Percentiles rank a stretch among this genome's conserved stretches.
phyloP scores from a whole-genome alignment of 208 protist species.

The Leishmania guyanensis region DNA sequence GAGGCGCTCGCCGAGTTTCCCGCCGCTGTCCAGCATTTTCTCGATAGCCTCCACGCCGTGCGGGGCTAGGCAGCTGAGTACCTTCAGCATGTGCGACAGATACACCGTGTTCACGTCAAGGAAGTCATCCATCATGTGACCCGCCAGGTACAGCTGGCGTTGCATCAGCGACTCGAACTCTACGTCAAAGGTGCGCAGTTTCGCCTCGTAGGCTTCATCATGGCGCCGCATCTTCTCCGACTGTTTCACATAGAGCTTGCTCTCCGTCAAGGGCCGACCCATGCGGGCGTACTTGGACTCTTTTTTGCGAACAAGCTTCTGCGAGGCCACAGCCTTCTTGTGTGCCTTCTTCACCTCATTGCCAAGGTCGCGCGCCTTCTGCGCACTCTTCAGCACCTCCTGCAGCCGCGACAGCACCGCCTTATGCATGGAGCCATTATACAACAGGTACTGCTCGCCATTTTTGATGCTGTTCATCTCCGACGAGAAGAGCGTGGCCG shows the following conservation, averaged over 20 bases:
- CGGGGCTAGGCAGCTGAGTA: conserved; percentile 44
- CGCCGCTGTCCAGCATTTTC: conserved; percentile 26
- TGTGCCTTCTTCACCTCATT: conserved; percentile 23
- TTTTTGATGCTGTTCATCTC: conserved; percentile 44
- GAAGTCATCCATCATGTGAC: conserved; percentile 53
- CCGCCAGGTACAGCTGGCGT: conserved; percentile 37
- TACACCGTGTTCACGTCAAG: conserved; percentile 45
- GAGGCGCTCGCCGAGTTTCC: conserved; percentile 24
- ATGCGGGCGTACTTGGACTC: conserved; percentile 49
- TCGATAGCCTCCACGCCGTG: conserved; percentile 34
- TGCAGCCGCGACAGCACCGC: conserved; percentile 32
- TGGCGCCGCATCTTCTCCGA: conserved; percentile 19
- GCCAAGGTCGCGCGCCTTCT: conserved; percentile 33
- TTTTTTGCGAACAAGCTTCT: conserved; percentile 43
- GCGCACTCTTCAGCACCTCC: conserved; percentile 33
- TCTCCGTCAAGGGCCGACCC: conserved; percentile 39
- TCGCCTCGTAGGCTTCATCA: conserved; percentile 29
- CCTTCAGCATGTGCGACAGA: conserved; percentile 41
- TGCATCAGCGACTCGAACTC: conserved; percentile 53
- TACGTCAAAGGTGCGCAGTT: conserved; percentile 37
- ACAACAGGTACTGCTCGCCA: conserved; percentile 34
- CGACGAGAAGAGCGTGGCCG: conserved; percentile 36
- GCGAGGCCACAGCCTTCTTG: conserved; percentile 27
- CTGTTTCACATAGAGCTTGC: conserved; percentile 57
- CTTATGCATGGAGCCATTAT: conserved; percentile 34